Percentiles rank a stretch among this genome's conserved stretches.
These are phyloP conservation scores for Glebionis coronaria DNA, from an alignment of 129 eudicot species.

Conservation along the genomic window DNA sequence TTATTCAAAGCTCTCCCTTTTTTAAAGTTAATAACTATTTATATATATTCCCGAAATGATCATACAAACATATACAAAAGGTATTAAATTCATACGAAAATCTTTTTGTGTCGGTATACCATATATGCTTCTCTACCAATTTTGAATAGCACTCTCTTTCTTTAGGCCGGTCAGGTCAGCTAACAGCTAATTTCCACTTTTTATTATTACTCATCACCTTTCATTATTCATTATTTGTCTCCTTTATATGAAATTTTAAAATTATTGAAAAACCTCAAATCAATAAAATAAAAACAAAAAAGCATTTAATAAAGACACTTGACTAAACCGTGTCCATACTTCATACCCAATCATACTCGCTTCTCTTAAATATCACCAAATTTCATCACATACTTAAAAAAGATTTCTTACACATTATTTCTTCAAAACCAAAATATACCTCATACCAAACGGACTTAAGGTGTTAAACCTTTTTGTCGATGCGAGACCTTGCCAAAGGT, in stretches of 20 bases:
- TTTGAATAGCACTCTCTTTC: slow-evolving; percentile 8
- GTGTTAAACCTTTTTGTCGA: too few relatives aligned
- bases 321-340: slow-evolving; percentile 46
- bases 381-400: neutral
- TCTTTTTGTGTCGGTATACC: neutral
- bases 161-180: slow-evolving; percentile 38
- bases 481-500: too few relatives aligned
- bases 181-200: slow-evolving; percentile 35
- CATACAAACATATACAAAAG: neutral
- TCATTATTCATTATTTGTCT: neutral
- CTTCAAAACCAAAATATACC: too few relatives aligned
- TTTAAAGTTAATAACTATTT: too few relatives aligned
- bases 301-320: slow-evolving; percentile 6
- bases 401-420: too few relatives aligned
- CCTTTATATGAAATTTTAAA: neutral
- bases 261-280: neutral
- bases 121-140: neutral
- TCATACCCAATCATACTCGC: slow-evolving; percentile 31
- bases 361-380: slow-evolving; percentile 35
- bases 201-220: slow-evolving; percentile 16
- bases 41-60: too few relatives aligned
- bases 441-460: too few relatives aligned
- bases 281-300: neutral
- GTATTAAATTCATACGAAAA: neutral
- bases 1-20: too few relatives aligned